Conservation (phyloP, 2,329 filamentous ascomycete genomes). For the Colletotrichum higginsianum region DNA sequence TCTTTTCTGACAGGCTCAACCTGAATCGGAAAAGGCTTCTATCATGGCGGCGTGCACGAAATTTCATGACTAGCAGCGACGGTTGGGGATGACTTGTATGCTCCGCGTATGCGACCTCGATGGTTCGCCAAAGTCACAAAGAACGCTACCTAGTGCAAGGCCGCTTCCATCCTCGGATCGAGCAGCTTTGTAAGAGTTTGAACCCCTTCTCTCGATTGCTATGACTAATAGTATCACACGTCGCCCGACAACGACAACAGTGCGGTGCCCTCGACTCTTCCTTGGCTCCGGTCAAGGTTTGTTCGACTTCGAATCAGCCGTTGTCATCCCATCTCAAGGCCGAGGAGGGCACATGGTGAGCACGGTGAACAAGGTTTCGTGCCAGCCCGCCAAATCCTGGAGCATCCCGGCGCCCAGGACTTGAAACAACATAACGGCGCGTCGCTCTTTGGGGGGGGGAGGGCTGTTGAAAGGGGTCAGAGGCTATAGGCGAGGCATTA, state of each 20-base stretch:
- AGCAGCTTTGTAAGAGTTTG: neutral
- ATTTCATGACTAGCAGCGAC: neutral
- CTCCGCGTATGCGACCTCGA: neutral
- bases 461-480: neutral
- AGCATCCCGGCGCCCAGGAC: conserved; percentile 25
- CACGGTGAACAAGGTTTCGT: conserved; percentile 27
- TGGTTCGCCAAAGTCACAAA: neutral
- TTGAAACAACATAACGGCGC: conserved; percentile 31
- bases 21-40: no score
- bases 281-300: conserved; percentile 19
- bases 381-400: conserved; percentile 31
- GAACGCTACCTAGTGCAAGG: neutral
- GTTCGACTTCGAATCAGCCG: neutral
- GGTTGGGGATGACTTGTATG: neutral
- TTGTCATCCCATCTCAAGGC: conserved; percentile 35
- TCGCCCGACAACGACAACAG: neutral
- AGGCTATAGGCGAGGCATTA: conserved; percentile 4
- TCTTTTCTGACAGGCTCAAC: no score
- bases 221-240: neutral
- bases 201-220: neutral
- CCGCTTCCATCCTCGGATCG: no score
- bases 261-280: conserved; percentile 4
- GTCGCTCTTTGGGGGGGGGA: conserved; percentile 4
- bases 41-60: neutral
- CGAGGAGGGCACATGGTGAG: conserved; percentile 26